These are phyloP conservation scores for Trichoderma asperellum DNA, from an alignment of 2,329 filamentous ascomycete genomes.

Conservation along the genomic window DNA sequence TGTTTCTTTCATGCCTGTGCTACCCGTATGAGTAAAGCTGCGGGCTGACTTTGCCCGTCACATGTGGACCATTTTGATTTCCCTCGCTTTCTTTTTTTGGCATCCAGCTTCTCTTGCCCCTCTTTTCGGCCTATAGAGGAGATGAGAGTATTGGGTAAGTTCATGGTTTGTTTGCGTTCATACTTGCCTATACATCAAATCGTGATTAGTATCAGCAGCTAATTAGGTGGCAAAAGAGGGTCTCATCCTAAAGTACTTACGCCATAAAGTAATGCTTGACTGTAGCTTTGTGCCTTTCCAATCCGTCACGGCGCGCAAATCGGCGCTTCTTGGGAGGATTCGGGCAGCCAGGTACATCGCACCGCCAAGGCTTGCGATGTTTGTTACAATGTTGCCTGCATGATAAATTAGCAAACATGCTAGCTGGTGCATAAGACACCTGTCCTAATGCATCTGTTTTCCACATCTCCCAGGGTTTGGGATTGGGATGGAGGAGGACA, in stretches of 20 bases:
- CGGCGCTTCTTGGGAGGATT: constrained; percentile 48
- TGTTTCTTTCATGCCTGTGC: background rate
- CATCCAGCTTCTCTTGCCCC: background rate
- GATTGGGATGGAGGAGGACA: background rate
- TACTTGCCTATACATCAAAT: background rate
- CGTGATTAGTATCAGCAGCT: background rate
- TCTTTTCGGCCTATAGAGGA: background rate
- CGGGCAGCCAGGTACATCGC: constrained; percentile 45
- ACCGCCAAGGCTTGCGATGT: constrained; percentile 49
- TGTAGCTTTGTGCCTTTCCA: constrained; percentile 48
- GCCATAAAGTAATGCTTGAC: constrained; percentile 44
- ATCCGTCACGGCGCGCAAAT: constrained; percentile 48
- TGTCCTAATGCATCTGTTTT: constrained; percentile 3
- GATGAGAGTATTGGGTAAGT: background rate
- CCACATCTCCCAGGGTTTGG: background rate
- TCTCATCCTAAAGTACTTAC: constrained; percentile 30
- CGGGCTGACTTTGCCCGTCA: background rate
- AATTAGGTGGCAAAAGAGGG: background rate
- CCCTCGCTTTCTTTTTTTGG: background rate
- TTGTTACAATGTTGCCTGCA: constrained; percentile 50
- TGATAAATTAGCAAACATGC: constrained; percentile 25
- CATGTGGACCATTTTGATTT: background rate
- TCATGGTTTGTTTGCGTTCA: constrained; percentile 1
- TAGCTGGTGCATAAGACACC: constrained; percentile 12
- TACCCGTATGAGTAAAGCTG: background rate